Percentiles rank a stretch among this genome's conserved stretches.
phyloP scores from a whole-genome alignment of 305 asterid species.

The Fraxinus paxiana region DNA sequence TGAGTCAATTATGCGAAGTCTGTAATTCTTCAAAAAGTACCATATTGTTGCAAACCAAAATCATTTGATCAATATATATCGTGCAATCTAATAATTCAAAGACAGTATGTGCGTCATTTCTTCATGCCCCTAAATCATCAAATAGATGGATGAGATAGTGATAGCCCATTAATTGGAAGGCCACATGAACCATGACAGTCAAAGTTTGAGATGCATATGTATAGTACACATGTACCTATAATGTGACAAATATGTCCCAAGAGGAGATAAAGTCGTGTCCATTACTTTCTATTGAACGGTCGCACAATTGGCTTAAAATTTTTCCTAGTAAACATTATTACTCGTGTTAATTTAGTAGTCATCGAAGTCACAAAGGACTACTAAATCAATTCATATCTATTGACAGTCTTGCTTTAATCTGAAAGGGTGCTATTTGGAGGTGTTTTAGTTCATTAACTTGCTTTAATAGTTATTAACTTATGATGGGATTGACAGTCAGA shows the following conservation, averaged over 20 bases:
- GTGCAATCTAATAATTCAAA: not conserved
- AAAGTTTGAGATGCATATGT: not conserved
- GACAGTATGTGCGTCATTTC: not conserved
- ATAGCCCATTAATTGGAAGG: not conserved
- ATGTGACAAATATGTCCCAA: not conserved
- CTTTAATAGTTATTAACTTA: too few species aligned
- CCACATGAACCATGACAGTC: not conserved
- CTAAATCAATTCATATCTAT: too few species aligned
- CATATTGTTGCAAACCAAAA: not conserved
- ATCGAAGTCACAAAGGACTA: not conserved
- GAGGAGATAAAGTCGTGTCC: not conserved
- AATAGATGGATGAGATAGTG: not conserved
- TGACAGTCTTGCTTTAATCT: not conserved
- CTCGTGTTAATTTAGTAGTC: not conserved
- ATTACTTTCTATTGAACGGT: not conserved
- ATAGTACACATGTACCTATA: not conserved
- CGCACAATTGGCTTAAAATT: not conserved
- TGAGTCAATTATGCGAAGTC: not conserved
- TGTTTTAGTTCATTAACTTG: not conserved
- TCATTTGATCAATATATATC: not conserved
- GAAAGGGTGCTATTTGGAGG: not conserved
- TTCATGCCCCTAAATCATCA: not conserved
- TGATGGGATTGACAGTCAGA: not conserved
- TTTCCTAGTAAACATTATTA: not conserved
- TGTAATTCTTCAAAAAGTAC: not conserved